Base-by-base conservation (phyloP, 768 basidiomycete species). In the Serendipita vermifera region DNA sequence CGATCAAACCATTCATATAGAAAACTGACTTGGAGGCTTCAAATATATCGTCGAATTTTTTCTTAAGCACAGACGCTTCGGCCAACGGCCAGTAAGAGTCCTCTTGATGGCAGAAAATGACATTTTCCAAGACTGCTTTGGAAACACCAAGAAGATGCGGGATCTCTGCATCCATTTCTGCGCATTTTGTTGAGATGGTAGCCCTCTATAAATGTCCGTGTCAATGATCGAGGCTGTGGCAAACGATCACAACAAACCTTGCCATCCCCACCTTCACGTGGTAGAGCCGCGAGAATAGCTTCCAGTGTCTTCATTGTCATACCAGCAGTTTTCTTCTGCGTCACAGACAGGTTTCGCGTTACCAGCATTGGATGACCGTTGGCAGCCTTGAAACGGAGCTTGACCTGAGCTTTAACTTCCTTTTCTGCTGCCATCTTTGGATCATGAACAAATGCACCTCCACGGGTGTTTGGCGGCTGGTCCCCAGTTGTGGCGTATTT, bases 351-450 rank as follows among this genome's bases (percentile, higher is more conserved):
- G 63, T 93, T 93, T 53, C 96, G 79, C 41, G 85, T 82, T 54
- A 84, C 92, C 35, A 91, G 73, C 92, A 98, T 98, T 15, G 85
- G 77, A 24, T 78, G 78, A n/a, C 85, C 81, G 63, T 92, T 92
- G 13, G 88, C 87, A 55, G 93, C 87, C 65, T 78, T 75, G 70
- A 99, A 99, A 20, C 94, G 80, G 33, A 99, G 73, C 67, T 91
- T 92, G 62, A 99, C 96, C 71, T 97, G 93, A 2, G 96, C 96
- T 71, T 94, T 97, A 63, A 99, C 94, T 66, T 98, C 94, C 66
- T 93, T 94, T 75, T 97, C 92, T 65, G 94, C 93, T 5, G 96
- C 96, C 82, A 99, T 94, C 75, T 96, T 96, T 1, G 96, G 96
- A 70, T 99, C 96, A 68, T 99, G 96, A 3, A 99, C 72, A 69